These are phyloP conservation scores for Encephalitozoon romaleae DNA, from an alignment of 371 early-diverging fungal genomes.

Conservation along the genomic window DNA sequence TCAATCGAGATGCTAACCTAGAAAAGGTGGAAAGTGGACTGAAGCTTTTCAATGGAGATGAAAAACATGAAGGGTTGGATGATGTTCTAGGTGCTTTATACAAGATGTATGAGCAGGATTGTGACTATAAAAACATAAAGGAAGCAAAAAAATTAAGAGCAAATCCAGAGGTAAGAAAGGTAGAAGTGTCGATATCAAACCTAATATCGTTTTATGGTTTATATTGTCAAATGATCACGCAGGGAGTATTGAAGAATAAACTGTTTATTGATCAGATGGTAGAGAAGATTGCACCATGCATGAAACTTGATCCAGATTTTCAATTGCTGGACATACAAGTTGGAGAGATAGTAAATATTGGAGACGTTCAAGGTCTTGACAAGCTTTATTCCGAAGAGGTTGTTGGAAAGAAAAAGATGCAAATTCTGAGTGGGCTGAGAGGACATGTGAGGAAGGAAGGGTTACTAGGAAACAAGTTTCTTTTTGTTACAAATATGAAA, in stretches of 20 bases:
- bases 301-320: slow-evolving; percentile 42
- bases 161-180: not conserved
- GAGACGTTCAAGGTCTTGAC: slow-evolving; percentile 57
- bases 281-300: not conserved
- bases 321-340: slow-evolving; percentile 56
- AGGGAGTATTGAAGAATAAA: not conserved
- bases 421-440: slow-evolving; percentile 59
- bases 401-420: slow-evolving; percentile 30
- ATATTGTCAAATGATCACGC: not conserved
- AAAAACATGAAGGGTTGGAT: not conserved
- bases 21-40: not conserved
- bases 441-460: slow-evolving; percentile 45
- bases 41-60: not conserved
- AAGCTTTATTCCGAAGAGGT: slow-evolving; percentile 59
- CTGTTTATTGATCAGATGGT: not conserved
- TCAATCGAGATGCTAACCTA: not conserved
- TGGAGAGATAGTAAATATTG: slow-evolving; percentile 53
- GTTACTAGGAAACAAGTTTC: slow-evolving; percentile 46
- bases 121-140: not conserved
- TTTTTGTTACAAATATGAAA: slow-evolving; percentile 61
- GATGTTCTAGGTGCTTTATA: not conserved
- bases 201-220: not conserved
- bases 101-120: not conserved
- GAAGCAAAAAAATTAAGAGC: not conserved
- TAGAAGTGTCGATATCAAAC: not conserved